A percentile compares a stretch with the other conserved stretches of the same genome.
Conservation (phyloP, 192 early-diverging fungal genomes). For the Backusella circina region DNA sequence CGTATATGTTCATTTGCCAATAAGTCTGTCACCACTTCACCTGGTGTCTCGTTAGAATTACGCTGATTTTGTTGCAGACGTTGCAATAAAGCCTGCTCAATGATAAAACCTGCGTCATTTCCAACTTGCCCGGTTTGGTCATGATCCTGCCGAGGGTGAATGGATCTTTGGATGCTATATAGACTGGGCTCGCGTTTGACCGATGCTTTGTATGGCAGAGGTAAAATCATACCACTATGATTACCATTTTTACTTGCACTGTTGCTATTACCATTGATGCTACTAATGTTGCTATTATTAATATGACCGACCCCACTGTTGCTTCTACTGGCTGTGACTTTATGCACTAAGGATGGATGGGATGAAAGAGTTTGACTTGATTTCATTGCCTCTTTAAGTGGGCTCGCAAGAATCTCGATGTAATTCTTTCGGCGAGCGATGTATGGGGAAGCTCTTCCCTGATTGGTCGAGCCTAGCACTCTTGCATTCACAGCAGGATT, state of each 20-base stretch:
- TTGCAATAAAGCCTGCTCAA: constrained; percentile 3
- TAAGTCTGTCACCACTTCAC: constrained; percentile 3
- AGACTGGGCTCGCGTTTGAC: not conserved
- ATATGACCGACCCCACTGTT: not conserved
- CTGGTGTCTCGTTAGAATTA: not conserved
- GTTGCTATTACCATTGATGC: not conserved
- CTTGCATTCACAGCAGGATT: not conserved
- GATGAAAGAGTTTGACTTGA: not conserved
- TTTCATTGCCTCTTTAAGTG: not conserved
- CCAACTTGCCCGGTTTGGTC: not conserved
- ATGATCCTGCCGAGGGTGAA: not conserved
- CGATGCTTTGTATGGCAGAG: not conserved
- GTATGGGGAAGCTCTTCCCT: not conserved
- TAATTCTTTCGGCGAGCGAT: constrained; percentile 10
- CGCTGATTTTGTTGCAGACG: constrained; percentile 3
- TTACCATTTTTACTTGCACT: not conserved
- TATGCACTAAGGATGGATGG: not conserved
- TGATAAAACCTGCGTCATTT: not conserved
- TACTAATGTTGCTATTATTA: not conserved
- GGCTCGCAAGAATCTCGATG: constrained; percentile 18
- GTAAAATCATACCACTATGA: not conserved
- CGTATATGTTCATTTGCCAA: constrained; percentile 22
- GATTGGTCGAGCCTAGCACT: not conserved
- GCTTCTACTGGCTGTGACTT: not conserved
- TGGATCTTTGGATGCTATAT: not conserved